phyloP scores from a whole-genome alignment of 2,329 filamentous ascomycete species.

The Ophiocordyceps camponoti-floridani region DNA sequence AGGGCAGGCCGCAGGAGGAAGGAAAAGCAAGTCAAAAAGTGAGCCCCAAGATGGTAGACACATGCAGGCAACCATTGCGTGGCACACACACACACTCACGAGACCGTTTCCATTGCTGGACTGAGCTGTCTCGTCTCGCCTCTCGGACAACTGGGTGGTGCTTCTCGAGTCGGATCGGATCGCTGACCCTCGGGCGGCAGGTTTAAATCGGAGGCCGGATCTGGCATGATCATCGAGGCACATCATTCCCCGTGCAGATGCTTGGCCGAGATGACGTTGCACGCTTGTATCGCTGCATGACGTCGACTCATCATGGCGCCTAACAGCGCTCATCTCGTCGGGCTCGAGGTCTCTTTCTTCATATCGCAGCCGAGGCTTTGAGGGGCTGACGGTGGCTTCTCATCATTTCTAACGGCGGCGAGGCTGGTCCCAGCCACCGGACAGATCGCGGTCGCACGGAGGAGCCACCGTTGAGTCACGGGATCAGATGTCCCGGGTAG shows the following conservation, averaged over 20 bases:
- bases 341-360: neutral
- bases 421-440: neutral
- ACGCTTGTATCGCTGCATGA: neutral
- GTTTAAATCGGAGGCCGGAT: neutral
- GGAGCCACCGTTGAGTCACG: neutral
- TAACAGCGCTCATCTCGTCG: neutral
- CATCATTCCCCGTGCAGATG: neutral
- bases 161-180: neutral
- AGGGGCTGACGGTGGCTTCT: no score
- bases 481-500: neutral
- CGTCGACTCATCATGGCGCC: neutral
- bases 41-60: neutral
- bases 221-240: neutral
- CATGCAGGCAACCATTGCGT: neutral
- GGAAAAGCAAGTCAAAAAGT: neutral
- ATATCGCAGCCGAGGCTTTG: neutral
- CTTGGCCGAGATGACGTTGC: neutral
- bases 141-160: no score
- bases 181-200: neutral
- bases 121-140: neutral
- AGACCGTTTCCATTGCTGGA: neutral
- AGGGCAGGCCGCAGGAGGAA: neutral
- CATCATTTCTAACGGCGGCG: neutral
- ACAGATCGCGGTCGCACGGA: neutral
- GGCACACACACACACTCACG: neutral